Evolutionary conservation across 1,284 basidiomycete genomes (phyloP), one percentile per base, ranked within the genome.

Genomic region (Cryptococcus sp.): DNA sequence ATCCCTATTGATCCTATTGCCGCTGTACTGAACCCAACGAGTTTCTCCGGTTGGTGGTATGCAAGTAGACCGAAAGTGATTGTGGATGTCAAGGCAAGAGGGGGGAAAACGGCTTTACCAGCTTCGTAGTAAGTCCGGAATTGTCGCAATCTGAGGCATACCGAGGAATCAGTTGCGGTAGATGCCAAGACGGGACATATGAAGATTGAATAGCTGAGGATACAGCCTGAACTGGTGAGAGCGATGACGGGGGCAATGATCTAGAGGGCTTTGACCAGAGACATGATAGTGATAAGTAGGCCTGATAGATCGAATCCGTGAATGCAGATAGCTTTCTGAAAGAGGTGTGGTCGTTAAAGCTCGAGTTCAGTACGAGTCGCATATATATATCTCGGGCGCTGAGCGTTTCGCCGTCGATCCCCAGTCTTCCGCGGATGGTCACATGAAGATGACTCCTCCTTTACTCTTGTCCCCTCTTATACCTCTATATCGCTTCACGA

Each of bases 51-150:
- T 15, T 49, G 33, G 5, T 31, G 36, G 38, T 53, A 53, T n/a
- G 56, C 51, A 5, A 57, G 48, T 31, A 46, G 14, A 31, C 37
- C 37, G 23, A 37, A 53, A 13, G 48, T 34, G n/a, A 36, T 33
- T 8, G 52, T 34, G 14, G 34, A 47, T 31, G 48, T 15, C 5
- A 53, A 11, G 6, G 44, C n/a, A n/a, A 34, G 14, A 8, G 31
- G 52, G 15, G 52, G 52, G 45, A 53, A 53, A 32, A 53, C 41
- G 36, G 46, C 46, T 34, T 53, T 53, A 8, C 52, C 52, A 7
- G 7, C 11, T 38, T 53, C 52, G 36, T 47, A 53, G 35, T 33
- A 48, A 7, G 32, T 14, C 7, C 52, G 52, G 4, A 53, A 11
- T 31, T 53, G 45, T 10, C 14, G 34, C 3, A 53, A 23, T 13